Percentiles rank a stretch among this genome's conserved stretches.
phyloP scores from a whole-genome alignment of 1,284 basidiomycete genomes.

The Ganoderma lucidum region DNA sequence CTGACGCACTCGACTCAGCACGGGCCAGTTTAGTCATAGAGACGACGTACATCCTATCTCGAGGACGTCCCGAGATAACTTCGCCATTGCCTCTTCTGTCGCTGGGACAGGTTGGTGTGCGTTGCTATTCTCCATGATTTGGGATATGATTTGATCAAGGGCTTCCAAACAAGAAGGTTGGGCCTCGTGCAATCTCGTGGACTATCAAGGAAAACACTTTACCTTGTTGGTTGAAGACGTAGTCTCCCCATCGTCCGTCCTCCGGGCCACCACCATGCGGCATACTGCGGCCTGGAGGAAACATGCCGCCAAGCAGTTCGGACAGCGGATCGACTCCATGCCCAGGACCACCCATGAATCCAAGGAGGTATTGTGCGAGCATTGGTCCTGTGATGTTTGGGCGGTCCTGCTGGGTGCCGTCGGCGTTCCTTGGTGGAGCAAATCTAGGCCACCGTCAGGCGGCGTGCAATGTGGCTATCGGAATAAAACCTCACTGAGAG shows the following conservation, averaged over 20 bases:
- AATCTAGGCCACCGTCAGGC: slow-evolving; percentile 20
- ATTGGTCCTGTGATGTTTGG: slow-evolving; percentile 60
- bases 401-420: slow-evolving; percentile 39
- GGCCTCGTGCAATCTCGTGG: neutral
- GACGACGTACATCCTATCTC: slow-evolving; percentile 62
- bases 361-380: slow-evolving; percentile 76
- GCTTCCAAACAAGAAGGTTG: slow-evolving; percentile 49
- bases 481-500: slow-evolving; percentile 40
- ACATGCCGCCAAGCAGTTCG: slow-evolving; percentile 48
- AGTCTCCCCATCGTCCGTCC: slow-evolving; percentile 76
- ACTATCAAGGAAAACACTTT: slow-evolving; percentile 1
- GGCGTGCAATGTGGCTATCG: slow-evolving; percentile 6
- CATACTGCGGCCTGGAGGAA: slow-evolving; percentile 38
- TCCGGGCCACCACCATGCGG: slow-evolving; percentile 37
- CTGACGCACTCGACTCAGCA: slow-evolving; percentile 42
- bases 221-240: slow-evolving; percentile 87
- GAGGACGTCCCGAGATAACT: slow-evolving; percentile 69
- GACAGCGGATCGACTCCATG: slow-evolving; percentile 49
- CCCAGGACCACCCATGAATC: slow-evolving; percentile 55
- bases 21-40: neutral
- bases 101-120: slow-evolving; percentile 75
- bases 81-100: slow-evolving; percentile 71
- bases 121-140: slow-evolving; percentile 79
- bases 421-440: slow-evolving; percentile 17
- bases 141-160: slow-evolving; percentile 79